Percentiles rank a stretch among this genome's conserved stretches.
These are phyloP conservation scores for Xanthoconium separans DNA, from an alignment of 1,284 basidiomycete species.

Conservation along the genomic window DNA sequence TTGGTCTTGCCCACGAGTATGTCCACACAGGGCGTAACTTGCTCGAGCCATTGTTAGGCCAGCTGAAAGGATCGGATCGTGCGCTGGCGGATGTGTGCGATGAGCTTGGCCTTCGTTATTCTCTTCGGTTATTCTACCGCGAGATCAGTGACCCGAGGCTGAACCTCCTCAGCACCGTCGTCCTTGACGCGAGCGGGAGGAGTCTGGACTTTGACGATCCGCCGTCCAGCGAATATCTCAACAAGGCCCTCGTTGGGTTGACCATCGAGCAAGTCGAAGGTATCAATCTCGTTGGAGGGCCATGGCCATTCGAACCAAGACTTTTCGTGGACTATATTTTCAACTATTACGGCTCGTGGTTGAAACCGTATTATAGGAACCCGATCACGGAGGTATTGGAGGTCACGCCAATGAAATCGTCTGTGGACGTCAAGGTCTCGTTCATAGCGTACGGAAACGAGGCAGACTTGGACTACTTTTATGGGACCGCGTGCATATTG, in stretches of 20 bases:
- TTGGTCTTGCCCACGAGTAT: constrained; percentile 1
- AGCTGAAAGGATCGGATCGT: constrained; percentile 36
- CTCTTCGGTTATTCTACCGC: constrained; percentile 6
- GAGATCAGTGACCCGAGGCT: not conserved
- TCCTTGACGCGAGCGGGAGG: not conserved
- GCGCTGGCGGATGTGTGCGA: constrained; percentile 29
- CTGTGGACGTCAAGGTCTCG: not conserved
- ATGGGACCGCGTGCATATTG: no score
- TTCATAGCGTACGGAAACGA: constrained; percentile 5
- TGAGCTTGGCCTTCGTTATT: not conserved
- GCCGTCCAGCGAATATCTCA: not conserved
- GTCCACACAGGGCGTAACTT: not conserved
- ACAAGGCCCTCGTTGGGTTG: not conserved
- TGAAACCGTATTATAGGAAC: constrained; percentile 3
- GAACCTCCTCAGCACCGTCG: constrained; percentile 20
- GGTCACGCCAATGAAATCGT: constrained; percentile 10
- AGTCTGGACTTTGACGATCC: no score
- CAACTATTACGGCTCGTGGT: not conserved
- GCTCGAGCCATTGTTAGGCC: constrained; percentile 1
- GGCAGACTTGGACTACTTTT: not conserved
- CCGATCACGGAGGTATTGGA: not conserved
- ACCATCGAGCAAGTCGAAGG: constrained; percentile 21
- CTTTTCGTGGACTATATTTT: not conserved
- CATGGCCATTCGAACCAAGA: not conserved
- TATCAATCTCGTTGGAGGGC: not conserved